These are phyloP conservation scores for Orbilia javanica DNA, from an alignment of 2,329 filamentous ascomycete genomes.

Conservation along the genomic window DNA sequence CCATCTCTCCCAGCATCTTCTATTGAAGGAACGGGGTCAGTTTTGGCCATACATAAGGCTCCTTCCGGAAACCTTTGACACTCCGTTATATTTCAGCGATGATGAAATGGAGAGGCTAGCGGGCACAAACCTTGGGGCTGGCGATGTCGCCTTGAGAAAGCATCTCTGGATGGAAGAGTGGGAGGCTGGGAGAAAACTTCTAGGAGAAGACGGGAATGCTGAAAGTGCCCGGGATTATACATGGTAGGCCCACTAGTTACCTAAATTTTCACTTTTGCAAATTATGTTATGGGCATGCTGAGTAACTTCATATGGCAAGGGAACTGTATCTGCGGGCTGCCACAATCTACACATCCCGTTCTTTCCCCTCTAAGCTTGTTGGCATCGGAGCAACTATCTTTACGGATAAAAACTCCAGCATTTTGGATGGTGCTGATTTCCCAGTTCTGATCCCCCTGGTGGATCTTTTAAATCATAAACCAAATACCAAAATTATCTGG, in stretches of 20 bases:
- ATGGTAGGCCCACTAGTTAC: constrained; percentile 63
- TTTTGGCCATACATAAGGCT: constrained; percentile 62
- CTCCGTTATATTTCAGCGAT: constrained; percentile 61
- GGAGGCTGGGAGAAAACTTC: constrained; percentile 62
- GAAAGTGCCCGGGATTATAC: constrained; percentile 64
- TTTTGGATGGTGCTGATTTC: constrained; percentile 22
- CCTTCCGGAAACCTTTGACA: constrained; percentile 60
- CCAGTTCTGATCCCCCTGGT: constrained; percentile 69
- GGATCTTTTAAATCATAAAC: constrained; percentile 69
- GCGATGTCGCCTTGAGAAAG: constrained; percentile 61
- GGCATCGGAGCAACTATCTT: constrained; percentile 39
- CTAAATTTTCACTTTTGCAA: neutral
- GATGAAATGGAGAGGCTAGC: constrained; percentile 60
- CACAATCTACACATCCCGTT: constrained; percentile 69
- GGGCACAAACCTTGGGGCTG: constrained; percentile 60
- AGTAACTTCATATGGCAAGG: constrained; percentile 63
- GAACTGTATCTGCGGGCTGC: constrained; percentile 69
- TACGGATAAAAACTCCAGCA: neutral
- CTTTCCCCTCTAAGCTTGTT: constrained; percentile 67
- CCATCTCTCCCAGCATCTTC: constrained; percentile 46
- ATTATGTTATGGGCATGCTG: constrained; percentile 14
- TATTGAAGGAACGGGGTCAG: constrained; percentile 28
- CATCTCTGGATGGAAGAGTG: constrained; percentile 65
- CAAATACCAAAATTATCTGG: constrained; percentile 68
- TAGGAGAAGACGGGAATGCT: constrained; percentile 63